Evolutionary conservation across 2,329 filamentous ascomycete genomes (phyloP).

Genomic region (Tolypocladium endophyticum): DNA sequence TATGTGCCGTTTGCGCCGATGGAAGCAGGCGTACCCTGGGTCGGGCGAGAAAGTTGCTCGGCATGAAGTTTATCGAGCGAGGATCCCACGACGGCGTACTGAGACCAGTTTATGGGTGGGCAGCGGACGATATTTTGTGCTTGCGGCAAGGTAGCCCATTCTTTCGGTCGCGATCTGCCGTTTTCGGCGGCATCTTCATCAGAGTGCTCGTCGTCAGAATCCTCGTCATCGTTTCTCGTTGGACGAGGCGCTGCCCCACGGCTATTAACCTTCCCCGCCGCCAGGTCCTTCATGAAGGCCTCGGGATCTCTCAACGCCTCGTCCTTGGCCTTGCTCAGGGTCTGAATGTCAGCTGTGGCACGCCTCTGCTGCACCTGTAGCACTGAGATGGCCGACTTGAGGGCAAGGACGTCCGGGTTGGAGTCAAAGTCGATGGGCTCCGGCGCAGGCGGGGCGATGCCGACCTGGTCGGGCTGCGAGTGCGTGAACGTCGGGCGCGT

Average conservation of each 20-base stretch:
- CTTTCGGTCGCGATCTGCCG: slow-evolving; percentile 17
- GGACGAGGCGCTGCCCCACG: not conserved
- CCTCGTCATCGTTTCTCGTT: slow-evolving; percentile 9
- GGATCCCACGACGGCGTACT: slow-evolving; percentile 77
- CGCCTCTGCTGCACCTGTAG: slow-evolving; percentile 77
- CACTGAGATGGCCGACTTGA: slow-evolving; percentile 75
- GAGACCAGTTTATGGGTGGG: slow-evolving; percentile 88
- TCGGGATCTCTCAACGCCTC: slow-evolving; percentile 61
- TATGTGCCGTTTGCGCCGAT: slow-evolving; percentile 34
- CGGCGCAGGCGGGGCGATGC: slow-evolving; percentile 35
- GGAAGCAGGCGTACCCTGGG: slow-evolving; percentile 39
- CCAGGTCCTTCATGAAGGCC: slow-evolving; percentile 60
- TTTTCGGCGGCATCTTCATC: slow-evolving; percentile 16
- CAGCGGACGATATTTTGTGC: slow-evolving; percentile 76
- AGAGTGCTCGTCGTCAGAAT: slow-evolving; percentile 12
- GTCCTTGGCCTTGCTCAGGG: slow-evolving; percentile 58
- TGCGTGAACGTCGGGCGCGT: slow-evolving; percentile 30
- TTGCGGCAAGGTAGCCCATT: slow-evolving; percentile 58
- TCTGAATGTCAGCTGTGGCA: slow-evolving; percentile 63
- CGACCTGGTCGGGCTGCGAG: slow-evolving; percentile 27
- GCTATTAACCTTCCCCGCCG: slow-evolving; percentile 45
- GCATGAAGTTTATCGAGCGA: slow-evolving; percentile 75
- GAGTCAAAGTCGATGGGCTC: slow-evolving; percentile 46
- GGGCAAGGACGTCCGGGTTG: slow-evolving; percentile 80
- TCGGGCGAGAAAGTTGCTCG: slow-evolving; percentile 62